Evolutionary conservation across 768 basidiomycete genomes (phyloP).

Genomic region (Leccinum subgranulosum): DNA sequence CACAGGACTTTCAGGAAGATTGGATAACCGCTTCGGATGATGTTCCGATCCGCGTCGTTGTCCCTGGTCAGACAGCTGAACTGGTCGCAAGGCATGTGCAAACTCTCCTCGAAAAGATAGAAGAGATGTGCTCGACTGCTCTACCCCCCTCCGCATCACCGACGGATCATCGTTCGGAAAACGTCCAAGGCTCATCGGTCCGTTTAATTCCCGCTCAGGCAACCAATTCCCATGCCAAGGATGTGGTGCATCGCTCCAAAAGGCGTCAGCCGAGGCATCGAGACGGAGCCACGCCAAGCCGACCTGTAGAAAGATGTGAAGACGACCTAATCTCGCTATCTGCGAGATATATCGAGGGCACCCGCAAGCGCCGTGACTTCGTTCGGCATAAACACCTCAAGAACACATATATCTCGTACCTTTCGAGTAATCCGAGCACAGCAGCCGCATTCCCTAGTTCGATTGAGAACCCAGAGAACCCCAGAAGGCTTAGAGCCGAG

Average conservation of each 20-base stretch:
- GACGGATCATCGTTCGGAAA: constrained; percentile 1
- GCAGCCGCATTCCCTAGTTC: constrained; percentile 13
- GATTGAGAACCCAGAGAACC: constrained; percentile 15
- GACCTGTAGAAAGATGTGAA: constrained; percentile 14
- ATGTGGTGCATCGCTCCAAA: constrained; percentile 1
- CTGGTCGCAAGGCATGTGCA: constrained; percentile 22
- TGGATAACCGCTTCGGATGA: constrained; percentile 37
- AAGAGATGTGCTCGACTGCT: constrained; percentile 9
- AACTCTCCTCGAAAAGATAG: constrained; percentile 19
- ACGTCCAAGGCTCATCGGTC: not conserved
- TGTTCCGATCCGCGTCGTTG: constrained; percentile 33
- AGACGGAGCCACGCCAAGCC: not conserved
- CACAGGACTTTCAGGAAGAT: constrained; percentile 31
- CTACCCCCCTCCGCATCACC: not conserved
- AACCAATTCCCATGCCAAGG: constrained; percentile 1
- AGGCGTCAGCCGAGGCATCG: constrained; percentile 7
- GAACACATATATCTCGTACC: constrained; percentile 27
- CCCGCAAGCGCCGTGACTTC: constrained; percentile 25
- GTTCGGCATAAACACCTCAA: constrained; percentile 28
- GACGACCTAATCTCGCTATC: constrained; percentile 19
- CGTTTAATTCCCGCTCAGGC: not conserved
- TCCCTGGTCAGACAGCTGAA: constrained; percentile 34
- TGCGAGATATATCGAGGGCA: constrained; percentile 24
- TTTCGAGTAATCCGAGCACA: constrained; percentile 11
- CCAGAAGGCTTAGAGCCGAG: constrained; percentile 19